A percentile compares a stretch with the other conserved stretches of the same genome.
phyloP scores from a whole-genome alignment of 176 grass and related monocot genomes.

The Avena insularis region DNA sequence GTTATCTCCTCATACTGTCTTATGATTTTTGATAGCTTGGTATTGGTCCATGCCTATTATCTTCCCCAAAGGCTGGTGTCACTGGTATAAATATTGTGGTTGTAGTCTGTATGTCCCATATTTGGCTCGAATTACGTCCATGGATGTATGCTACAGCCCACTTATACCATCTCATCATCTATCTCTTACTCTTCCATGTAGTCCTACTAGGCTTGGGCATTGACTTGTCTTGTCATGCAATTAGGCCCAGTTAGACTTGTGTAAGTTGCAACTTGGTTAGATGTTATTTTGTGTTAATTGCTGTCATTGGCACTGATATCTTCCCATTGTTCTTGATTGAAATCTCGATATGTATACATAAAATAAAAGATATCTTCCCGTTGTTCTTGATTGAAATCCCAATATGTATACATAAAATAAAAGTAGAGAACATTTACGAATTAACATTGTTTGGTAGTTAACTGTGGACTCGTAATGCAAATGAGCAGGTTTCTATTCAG shows the following conservation, averaged over 20 bases:
- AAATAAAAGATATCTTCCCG: too few relatives aligned
- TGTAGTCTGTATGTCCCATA: not conserved
- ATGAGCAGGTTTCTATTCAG: slow-evolving; percentile 82
- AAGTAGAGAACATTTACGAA: not conserved
- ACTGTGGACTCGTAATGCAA: not conserved
- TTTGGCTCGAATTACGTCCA: slow-evolving; percentile 4
- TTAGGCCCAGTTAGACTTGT: not conserved
- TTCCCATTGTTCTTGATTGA: too few relatives aligned
- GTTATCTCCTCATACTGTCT: not conserved
- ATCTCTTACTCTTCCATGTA: not conserved
- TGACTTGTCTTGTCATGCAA: not conserved
- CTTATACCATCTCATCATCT: not conserved
- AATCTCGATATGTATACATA: too few relatives aligned
- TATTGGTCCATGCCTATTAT: not conserved
- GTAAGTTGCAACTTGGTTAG: not conserved
- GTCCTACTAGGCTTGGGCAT: not conserved
- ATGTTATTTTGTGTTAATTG: not conserved
- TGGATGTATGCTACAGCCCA: not conserved
- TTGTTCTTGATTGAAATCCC: not conserved
- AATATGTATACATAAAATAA: not conserved
- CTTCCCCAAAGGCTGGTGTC: not conserved
- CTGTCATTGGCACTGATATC: not conserved
- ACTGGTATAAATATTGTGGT: not conserved
- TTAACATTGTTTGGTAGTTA: not conserved
- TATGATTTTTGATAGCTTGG: slow-evolving; percentile 22